Base-by-base conservation (phyloP, 1,284 basidiomycete species). In the Vanrija pseudolonga region DNA sequence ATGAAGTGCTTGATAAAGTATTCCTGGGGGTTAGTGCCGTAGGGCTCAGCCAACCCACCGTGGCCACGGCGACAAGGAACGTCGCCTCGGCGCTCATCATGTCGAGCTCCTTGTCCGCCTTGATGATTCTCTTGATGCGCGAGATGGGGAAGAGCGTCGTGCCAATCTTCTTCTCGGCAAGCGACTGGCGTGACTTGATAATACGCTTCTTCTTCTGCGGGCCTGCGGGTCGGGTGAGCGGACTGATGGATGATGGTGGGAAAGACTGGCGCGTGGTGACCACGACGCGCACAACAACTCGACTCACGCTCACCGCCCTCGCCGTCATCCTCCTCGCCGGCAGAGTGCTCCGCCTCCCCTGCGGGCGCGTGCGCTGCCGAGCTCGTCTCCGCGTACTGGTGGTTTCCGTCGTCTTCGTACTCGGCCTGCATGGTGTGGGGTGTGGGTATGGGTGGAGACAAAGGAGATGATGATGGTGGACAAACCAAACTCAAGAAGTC, bases 31-130 rank as follows among this genome's bases (percentile, higher is more conserved):
- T 20, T 6, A 37, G 15, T 28, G 3, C 28, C 7, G 14, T 12
- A 18, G 3, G 22, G 36, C 26, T 20, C 5, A 15, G 23, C 12
- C 28, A 26, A 11, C 19, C 76, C 32, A 32, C 32, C 12, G 78
- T 72, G 15, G 77, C 76, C 23, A 77, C 71, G 17, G 73, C 64
- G 23, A 78, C 68, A 58, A 79, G 66, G 50, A 79, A 80, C 6
- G 72, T 63, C 40, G 78, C 77, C 57, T 80, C 78, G 32, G 64
- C 71, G 20, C 64, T 71, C 66, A 76, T 76, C 61, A 74, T 71
- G 42, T 74, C 70, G 54, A 78, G 57, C 19, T 79, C 78, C 56
- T 75, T 74, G 62, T 80, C 78, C 9, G 76, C 74, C 56, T 78
- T 78, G 61, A 78, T 68, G 56, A 79, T 77, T 59, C 67, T 65